Evolutionary conservation across 2,329 filamentous ascomycete species (phyloP).

Genomic region (Didymella arachidicola): DNA sequence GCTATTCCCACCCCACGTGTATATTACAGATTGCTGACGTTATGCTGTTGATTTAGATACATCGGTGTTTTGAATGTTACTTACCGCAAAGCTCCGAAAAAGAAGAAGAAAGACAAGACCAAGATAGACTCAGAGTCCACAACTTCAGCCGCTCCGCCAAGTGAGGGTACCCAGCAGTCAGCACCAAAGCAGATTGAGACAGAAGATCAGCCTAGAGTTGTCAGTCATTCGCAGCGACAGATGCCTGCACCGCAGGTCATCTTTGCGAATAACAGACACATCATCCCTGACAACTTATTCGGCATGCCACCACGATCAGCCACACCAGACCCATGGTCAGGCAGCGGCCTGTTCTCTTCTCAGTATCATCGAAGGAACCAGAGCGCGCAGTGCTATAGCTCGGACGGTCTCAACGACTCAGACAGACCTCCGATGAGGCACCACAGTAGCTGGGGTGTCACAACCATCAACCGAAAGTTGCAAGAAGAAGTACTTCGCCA

Average conservation of each 20-base stretch:
- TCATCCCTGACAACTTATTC: conserved; percentile 85
- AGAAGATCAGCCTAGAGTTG: conserved; percentile 55
- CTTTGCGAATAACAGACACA: conserved; percentile 92
- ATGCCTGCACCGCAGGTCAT: conserved; percentile 86
- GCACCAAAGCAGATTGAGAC: conserved; percentile 17
- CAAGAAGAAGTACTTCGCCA: conserved; percentile 93
- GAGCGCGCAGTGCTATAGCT: conserved; percentile 40
- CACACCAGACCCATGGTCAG: conserved; percentile 49
- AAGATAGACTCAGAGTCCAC: conserved; percentile 31
- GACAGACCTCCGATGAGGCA: conserved; percentile 57
- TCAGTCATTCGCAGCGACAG: conserved; percentile 79
- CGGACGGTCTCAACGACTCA: conserved; percentile 25
- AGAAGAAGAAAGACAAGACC: conserved; percentile 54
- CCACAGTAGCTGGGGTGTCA: conserved; percentile 80
- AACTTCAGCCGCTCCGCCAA: conserved; percentile 29
- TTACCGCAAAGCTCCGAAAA: conserved; percentile 82
- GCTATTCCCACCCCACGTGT: conserved; percentile 7
- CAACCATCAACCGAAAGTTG: conserved; percentile 85
- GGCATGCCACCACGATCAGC: conserved; percentile 62
- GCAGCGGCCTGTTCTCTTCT: conserved; percentile 38
- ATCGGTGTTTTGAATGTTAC: conserved; percentile 97
- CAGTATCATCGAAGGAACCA: conserved; percentile 49
- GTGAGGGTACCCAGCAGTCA: conserved; percentile 26
- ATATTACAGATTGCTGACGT: conserved; percentile 42
- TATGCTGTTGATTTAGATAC: conserved; percentile 67